Base-by-base conservation (phyloP, 2,329 filamentous ascomycete genomes). In the Paracoccidioides brasiliensis region DNA sequence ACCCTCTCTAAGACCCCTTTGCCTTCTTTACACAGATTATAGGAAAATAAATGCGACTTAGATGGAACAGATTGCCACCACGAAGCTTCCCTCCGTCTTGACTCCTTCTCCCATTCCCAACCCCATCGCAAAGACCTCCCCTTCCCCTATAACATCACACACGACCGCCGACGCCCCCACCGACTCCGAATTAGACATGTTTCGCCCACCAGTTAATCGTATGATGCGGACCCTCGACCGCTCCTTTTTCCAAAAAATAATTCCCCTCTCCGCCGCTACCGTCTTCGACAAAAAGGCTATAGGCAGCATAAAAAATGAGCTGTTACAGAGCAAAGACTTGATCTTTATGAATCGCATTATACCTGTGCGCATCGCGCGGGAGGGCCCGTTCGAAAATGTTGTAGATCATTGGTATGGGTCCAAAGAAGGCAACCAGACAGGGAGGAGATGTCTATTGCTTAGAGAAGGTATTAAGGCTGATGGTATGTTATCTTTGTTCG, bases 161-260 rank as follows among this genome's bases (percentile, higher is more conserved):
- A 30, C 32, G 32, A 49, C 44, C 3, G 5, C 43, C 22, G 3
- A 28, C 30, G 6, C 35, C 43, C 5, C 38, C 10, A 32, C 48
- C 33, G 7, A 37, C 30, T 33, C 43, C 30, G 28, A 37, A 46
- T 46, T 43, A 58, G 65, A 63, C 53, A 82, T 83, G 79, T 88
- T 95, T 70, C 82, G 84, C 61, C 88, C 90, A 49, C 90, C 90
- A 30, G 77, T 90, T 57, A 85, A 91, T 64, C 85, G 87, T 69
- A 83, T 85, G 57, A 87, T 88, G 75, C 83, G 83, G 66, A 80
- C 81, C 52, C 81, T 98, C 60, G 90, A 98, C 73, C 84, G 88
- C 62, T 79, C 84, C 14, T 84, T 94, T 60, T 97, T 97, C 74
- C 77, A 80, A 53, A 88, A 85, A 69, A 86, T 78, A 0, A 74